Base-by-base conservation (phyloP, 1,139 yeast species). In the Kluyveromyces marxianus region DNA sequence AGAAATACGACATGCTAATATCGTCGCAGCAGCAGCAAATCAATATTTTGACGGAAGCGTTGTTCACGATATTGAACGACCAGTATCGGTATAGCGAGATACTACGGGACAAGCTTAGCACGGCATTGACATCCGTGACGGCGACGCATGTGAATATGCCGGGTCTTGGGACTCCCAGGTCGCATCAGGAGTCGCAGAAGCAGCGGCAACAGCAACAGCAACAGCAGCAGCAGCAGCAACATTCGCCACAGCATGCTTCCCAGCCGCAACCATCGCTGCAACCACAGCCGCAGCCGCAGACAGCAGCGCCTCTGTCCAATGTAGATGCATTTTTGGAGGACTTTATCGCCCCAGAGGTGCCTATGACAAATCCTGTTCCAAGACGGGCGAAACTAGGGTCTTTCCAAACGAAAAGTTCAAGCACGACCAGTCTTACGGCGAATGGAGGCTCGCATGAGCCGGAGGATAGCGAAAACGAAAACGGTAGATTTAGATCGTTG, bases 11-110 rank as follows among this genome's bases (percentile, higher is more conserved):
- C 42, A 49, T 52, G 44, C 50, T 60, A 25, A 51, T 62, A 5
- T 48, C 53, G 24, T 51, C 62, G 4, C 66, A 62, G 46, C 65
- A 60, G 48, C 61, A 59, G 42, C 65, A 60, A 46, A 60, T 62
- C n/a, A 49, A 46, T 24, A 61, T 57, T 24, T 48, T 62, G 37
- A 57, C 53, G 41, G 54, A 58, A 4, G 53, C 57, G 31, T 36
- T 62, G 25, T 50, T 55, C 5, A 54, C 59, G 10, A 33, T 61
- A 38, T 46, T 61, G 30, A 58, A 58, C 44, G 65, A 60, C 39
- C 64, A 59, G 46, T 54, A 51, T 29, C 46, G 59, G 29, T 55
- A 56, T 46, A 54, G 62, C 3, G 63, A 55, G 26, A 47, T 52
- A 8, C 45, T 56, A 31, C 53, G 58, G 40, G 63, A 60, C 35